These are phyloP conservation scores for Pseudevernia furfuracea DNA, from an alignment of 495 filamentous ascomycete species.

Conservation along the genomic window DNA sequence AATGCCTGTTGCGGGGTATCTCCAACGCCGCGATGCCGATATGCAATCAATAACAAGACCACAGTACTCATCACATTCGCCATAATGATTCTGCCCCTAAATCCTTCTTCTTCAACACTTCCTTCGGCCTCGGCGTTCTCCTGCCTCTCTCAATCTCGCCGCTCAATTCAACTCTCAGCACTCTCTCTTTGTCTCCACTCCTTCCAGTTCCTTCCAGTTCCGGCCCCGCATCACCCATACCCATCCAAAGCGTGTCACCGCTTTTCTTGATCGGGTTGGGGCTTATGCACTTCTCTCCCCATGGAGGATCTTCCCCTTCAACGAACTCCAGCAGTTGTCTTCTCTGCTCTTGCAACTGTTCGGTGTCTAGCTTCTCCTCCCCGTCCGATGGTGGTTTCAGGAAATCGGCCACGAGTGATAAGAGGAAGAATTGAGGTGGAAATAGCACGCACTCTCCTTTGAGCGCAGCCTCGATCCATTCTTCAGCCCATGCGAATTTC, in stretches of 20 bases:
- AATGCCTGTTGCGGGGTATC: neutral
- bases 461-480: conserved; percentile 59
- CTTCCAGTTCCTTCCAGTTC: conserved; percentile 56
- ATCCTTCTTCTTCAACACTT: conserved; percentile 17
- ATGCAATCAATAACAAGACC: neutral
- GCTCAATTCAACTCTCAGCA: conserved; percentile 51
- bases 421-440: conserved; percentile 80
- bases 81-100: neutral
- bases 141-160: conserved; percentile 23
- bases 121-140: conserved; percentile 16
- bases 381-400: conserved; percentile 39
- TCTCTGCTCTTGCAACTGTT: conserved; percentile 48
- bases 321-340: conserved; percentile 52
- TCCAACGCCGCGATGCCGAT: conserved; percentile 5
- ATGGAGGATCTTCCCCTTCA: conserved; percentile 48
- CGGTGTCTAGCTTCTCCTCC: conserved; percentile 26
- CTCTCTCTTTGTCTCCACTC: conserved; percentile 64
- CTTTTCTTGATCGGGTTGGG: conserved; percentile 52
- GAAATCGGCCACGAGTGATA: conserved; percentile 58
- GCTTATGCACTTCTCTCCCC: conserved; percentile 73
- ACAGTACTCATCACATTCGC: neutral
- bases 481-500: conserved; percentile 57
- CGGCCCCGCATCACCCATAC: conserved; percentile 60
- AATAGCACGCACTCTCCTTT: conserved; percentile 70
- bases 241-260: conserved; percentile 53